Conservation (phyloP, 257 asterid species). For the Plantago elongata region DNA sequence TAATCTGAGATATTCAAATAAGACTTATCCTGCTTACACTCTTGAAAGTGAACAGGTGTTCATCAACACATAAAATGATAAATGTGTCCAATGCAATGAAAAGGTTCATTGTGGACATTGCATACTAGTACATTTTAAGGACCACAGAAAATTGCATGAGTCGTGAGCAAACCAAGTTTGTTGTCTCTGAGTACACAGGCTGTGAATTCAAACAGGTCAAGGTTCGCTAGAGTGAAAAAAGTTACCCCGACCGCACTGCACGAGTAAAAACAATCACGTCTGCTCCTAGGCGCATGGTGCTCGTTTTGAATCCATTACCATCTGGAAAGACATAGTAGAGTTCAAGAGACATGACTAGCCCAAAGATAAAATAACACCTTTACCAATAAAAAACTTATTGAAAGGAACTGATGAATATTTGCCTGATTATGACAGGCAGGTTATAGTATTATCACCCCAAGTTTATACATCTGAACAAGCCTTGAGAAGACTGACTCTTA, state of each 20-base stretch:
- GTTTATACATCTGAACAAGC: too few relatives aligned
- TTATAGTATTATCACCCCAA: too few relatives aligned
- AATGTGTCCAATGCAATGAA: too few relatives aligned
- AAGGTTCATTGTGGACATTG: too few relatives aligned
- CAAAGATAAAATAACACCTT: background rate
- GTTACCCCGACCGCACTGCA: slow-evolving; percentile 63
- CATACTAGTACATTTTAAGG: background rate
- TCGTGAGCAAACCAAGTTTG: slow-evolving; percentile 4
- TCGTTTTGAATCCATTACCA: slow-evolving; percentile 97
- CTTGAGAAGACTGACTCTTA: too few relatives aligned
- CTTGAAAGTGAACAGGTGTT: too few relatives aligned
- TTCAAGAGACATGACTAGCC: slow-evolving; percentile 11
- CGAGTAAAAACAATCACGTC: slow-evolving; percentile 87
- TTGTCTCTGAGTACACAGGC: slow-evolving; percentile 2
- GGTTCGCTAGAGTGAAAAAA: slow-evolving; percentile 17
- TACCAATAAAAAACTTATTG: too few relatives aligned
- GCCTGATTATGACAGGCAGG: too few relatives aligned
- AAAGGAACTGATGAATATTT: too few relatives aligned
- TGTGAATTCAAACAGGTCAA: slow-evolving; percentile 19
- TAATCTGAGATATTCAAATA: too few relatives aligned
- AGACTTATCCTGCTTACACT: too few relatives aligned
- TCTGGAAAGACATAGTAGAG: slow-evolving; percentile 39
- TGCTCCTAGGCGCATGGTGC: slow-evolving; percentile 95
- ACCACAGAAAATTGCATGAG: slow-evolving; percentile 13
- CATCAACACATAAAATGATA: too few relatives aligned